These are phyloP conservation scores for Oemleria cerasiformis DNA, from an alignment of 306 rosid genomes.

Conservation along the genomic window DNA sequence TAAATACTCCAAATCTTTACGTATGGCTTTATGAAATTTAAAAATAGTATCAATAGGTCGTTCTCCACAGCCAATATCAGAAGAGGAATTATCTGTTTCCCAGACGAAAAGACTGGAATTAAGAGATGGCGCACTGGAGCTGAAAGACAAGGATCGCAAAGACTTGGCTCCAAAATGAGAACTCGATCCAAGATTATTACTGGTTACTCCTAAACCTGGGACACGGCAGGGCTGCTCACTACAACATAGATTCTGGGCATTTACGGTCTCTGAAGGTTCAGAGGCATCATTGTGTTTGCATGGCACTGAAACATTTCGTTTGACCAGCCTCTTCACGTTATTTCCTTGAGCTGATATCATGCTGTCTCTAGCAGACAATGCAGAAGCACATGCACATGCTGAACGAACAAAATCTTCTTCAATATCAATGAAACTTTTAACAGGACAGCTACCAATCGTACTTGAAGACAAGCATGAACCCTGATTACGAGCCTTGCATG, in stretches of 20 bases:
- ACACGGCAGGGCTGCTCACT: slow-evolving; percentile 71
- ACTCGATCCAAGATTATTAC: slow-evolving; percentile 75
- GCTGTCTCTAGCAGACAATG: slow-evolving; percentile 52
- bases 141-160: slow-evolving; percentile 75
- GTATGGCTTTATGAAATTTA: slow-evolving; percentile 97
- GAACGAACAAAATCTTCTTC: slow-evolving; percentile 59
- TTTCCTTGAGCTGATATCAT: slow-evolving; percentile 44
- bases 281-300: slow-evolving; percentile 44
- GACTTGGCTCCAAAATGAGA: slow-evolving; percentile 78
- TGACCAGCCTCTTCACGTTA: slow-evolving; percentile 52
- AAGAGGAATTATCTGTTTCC: slow-evolving; percentile 73
- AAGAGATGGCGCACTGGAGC: slow-evolving; percentile 87
- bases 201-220: slow-evolving; percentile 91
- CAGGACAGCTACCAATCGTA: slow-evolving; percentile 74
- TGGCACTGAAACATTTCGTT: slow-evolving; percentile 42
- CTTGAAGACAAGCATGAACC: slow-evolving; percentile 82
- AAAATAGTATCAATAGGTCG: slow-evolving; percentile 97
- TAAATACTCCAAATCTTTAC: slow-evolving; percentile 95
- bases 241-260: slow-evolving; percentile 52
- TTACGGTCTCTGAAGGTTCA: slow-evolving; percentile 37
- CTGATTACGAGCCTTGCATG: slow-evolving; percentile 93
- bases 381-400: slow-evolving; percentile 52
- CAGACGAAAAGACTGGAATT: slow-evolving; percentile 90
- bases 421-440: slow-evolving; percentile 58
- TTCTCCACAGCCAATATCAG: slow-evolving; percentile 68